Evolutionary conservation across 2,329 filamentous ascomycete genomes (phyloP).

Genomic region (Bipolaris oryzae): DNA sequence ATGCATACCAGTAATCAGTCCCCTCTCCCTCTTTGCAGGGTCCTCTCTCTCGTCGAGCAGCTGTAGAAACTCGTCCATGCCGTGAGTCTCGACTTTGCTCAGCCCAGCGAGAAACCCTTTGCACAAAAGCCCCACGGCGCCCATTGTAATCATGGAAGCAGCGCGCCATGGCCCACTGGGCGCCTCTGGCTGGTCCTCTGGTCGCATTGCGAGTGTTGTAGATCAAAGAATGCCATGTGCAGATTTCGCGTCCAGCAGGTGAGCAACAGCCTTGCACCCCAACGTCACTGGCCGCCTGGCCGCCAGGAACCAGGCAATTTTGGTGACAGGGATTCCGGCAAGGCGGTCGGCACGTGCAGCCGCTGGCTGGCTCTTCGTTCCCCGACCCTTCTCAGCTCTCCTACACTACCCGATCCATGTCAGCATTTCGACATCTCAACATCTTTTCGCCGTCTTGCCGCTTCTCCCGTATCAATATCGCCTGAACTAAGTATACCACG

Average conservation of each 20-base stretch:
- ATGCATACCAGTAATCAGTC: conserved; percentile 77
- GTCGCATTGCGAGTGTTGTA: conserved; percentile 44
- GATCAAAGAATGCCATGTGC: conserved; percentile 22
- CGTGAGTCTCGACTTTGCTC: conserved; percentile 76
- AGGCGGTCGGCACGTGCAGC: conserved; percentile 11
- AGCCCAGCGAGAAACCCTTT: conserved; percentile 76
- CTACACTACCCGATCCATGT: background rate
- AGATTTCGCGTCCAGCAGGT: conserved; percentile 19
- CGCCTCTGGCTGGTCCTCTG: conserved; percentile 54
- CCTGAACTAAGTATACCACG: background rate
- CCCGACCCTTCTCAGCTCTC: background rate
- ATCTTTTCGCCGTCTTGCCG: background rate
- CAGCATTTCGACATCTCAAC: background rate
- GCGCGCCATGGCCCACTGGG: conserved; percentile 73
- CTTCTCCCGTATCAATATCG: background rate
- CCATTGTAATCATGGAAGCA: conserved; percentile 76
- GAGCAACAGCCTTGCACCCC: conserved; percentile 11
- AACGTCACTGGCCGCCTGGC: conserved; percentile 18
- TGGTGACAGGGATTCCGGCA: conserved; percentile 22
- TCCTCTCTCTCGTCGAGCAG: conserved; percentile 76
- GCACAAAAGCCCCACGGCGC: conserved; percentile 71
- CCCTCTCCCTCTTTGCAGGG: conserved; percentile 69
- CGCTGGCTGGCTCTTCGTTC: conserved; percentile 16
- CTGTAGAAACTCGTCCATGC: conserved; percentile 75
- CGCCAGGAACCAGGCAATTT: conserved; percentile 22